Conservation (phyloP, 1,139 yeast genomes). For the Candida sp. region DNA sequence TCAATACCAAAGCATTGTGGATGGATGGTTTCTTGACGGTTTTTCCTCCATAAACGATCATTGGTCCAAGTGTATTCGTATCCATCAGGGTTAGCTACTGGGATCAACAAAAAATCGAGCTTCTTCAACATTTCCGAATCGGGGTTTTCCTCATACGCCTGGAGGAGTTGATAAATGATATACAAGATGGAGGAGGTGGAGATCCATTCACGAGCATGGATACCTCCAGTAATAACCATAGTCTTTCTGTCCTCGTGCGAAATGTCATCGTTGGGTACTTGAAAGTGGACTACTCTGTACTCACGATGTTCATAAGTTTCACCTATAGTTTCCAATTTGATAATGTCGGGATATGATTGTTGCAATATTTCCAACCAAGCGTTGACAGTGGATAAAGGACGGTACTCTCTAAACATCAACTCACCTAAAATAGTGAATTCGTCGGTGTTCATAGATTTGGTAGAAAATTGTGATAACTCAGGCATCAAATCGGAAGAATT, state of each 20-base stretch:
- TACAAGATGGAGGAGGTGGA: conserved; percentile 69
- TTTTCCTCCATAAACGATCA: conserved; percentile 88
- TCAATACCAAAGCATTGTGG: conserved; percentile 79
- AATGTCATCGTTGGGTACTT: conserved; percentile 39
- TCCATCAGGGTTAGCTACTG: conserved; percentile 90
- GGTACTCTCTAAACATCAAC: conserved; percentile 66
- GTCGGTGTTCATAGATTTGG: conserved; percentile 18
- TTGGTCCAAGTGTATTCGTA: conserved; percentile 77
- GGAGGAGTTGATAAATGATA: conserved; percentile 52
- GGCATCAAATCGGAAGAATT: conserved; percentile 15
- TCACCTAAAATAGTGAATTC: conserved; percentile 14
- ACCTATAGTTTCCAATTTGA: conserved; percentile 66
- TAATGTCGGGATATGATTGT: conserved; percentile 53
- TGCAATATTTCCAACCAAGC: conserved; percentile 66
- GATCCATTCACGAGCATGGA: conserved; percentile 92
- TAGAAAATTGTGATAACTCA: conserved; percentile 14
- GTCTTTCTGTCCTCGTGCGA: conserved; percentile 56
- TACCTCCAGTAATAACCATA: conserved; percentile 76
- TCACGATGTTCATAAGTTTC: conserved; percentile 72
- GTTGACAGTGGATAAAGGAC: conserved; percentile 66
- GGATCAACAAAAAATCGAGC: conserved; percentile 73
- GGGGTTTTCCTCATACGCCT: conserved; percentile 43
- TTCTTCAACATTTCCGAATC: conserved; percentile 31
- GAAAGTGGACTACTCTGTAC: conserved; percentile 61
- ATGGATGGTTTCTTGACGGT: conserved; percentile 70